These are phyloP conservation scores for Amanita rubescens DNA, from an alignment of 768 basidiomycete genomes.

Conservation along the genomic window DNA sequence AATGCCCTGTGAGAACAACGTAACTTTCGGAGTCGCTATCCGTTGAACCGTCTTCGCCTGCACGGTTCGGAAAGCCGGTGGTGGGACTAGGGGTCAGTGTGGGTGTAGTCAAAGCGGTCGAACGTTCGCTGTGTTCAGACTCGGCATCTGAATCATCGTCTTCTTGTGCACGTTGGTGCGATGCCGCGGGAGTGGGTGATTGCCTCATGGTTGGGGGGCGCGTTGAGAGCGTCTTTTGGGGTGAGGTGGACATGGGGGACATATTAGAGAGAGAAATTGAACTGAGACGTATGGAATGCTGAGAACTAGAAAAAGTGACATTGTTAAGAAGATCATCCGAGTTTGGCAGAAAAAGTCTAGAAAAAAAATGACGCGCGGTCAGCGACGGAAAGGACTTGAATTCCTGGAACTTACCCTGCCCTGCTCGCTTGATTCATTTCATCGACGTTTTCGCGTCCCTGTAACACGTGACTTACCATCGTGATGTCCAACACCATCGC, in stretches of 20 bases:
- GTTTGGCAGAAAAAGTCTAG: constrained; percentile 35
- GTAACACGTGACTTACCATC: neutral
- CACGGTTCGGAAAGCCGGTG: neutral
- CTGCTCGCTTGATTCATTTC: neutral
- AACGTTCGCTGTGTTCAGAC: neutral
- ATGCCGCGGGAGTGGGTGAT: too few species aligned
- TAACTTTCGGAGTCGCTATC: neutral
- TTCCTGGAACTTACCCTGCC: neutral
- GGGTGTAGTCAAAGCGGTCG: neutral
- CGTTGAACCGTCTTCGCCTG: neutral
- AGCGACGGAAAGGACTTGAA: too few species aligned
- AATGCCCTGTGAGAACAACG: neutral
- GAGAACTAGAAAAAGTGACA: constrained; percentile 38
- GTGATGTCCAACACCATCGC: constrained; percentile 48
- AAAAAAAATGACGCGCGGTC: too few species aligned
- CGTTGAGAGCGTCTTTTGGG: neutral
- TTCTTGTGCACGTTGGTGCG: neutral
- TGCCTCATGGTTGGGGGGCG: too few species aligned
- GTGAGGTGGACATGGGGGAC: constrained; percentile 12
- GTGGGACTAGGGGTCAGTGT: neutral
- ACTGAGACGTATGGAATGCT: constrained; percentile 54
- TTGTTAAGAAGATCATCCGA: constrained; percentile 14
- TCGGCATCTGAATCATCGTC: neutral
- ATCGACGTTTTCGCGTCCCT: neutral
- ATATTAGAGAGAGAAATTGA: constrained; percentile 62